A percentile compares a stretch with the other conserved stretches of the same genome.
Conservation (phyloP, 1,284 basidiomycete genomes). For the Cutaneotrichosporon sp. region DNA sequence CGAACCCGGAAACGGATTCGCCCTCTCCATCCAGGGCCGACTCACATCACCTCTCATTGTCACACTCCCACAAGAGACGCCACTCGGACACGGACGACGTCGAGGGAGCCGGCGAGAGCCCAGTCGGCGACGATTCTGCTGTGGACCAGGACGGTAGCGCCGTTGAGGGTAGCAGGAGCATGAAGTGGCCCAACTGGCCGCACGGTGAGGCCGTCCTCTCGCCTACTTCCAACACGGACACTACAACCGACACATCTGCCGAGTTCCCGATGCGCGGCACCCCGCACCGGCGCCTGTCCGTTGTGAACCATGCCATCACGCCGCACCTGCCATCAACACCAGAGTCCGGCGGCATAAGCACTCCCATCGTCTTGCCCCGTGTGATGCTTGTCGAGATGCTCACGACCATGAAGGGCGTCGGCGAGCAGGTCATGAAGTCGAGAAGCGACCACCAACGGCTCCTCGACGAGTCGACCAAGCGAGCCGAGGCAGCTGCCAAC, state of each 20-base stretch:
- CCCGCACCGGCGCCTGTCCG: slow-evolving; percentile 13
- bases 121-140: slow-evolving; percentile 1
- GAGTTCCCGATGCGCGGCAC: slow-evolving; percentile 24
- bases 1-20: slow-evolving; percentile 3
- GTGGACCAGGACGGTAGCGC: neutral
- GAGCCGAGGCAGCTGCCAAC: slow-evolving; percentile 8
- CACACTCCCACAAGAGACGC: slow-evolving; percentile 9
- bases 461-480: slow-evolving; percentile 8
- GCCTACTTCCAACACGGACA: neutral
- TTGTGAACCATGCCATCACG: slow-evolving; percentile 10
- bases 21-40: neutral
- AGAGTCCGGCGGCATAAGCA: neutral
- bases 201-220: neutral
- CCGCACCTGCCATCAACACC: neutral
- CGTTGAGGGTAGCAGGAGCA: neutral
- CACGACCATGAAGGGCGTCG: slow-evolving; percentile 13
- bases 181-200: slow-evolving; percentile 11
- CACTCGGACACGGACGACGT: slow-evolving; percentile 7
- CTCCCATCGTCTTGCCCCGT: neutral
- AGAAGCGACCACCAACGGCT: slow-evolving; percentile 7
- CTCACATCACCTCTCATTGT: neutral
- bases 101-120: neutral
- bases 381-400: slow-evolving; percentile 14
- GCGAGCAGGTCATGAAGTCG: slow-evolving; percentile 16
- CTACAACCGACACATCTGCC: slow-evolving; percentile 19